Base-by-base conservation (phyloP, 495 filamentous ascomycete species). In the Penicillium manginii region DNA sequence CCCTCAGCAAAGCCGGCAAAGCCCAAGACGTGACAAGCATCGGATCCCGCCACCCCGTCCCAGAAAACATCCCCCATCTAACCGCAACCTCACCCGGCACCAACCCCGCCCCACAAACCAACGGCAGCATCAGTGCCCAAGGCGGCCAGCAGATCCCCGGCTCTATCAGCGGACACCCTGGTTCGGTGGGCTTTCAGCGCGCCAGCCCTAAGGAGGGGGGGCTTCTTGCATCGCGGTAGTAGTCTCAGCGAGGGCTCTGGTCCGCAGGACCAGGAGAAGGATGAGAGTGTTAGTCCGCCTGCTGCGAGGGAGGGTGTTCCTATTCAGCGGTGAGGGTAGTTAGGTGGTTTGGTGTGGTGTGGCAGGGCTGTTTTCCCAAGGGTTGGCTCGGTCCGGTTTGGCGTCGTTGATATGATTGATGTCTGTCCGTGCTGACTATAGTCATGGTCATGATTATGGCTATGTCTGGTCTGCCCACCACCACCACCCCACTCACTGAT, bases 1-100 rank as follows among this genome's bases (percentile, higher is more conserved):
- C 94, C 68, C 89, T 98, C 78, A 93, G 89, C 75, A 98, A 98
- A 82, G 96, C 94, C 46, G 94, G 96, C 73, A 98, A 98, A 77
- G 92, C 92, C 71, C 90, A 92, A 59, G 90, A 94, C 71, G 88
- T 96, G 33, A 94, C 93, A 72, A 89, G 86, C 70, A 91, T 98
- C 70, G 94, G 94, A 63, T 91, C 89, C 61, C 89, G 96, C 73
- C 94, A 98, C 75, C 94, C 94, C 31, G 85, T 92, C 50, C 94
- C 94, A 54, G 93, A 98, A 74, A 81, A 96, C 77, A 98, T 98
- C 78, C 94, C 94, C 23, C 94, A 98, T 74, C 81, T 93, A 57
- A 86, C 89, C 31, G 87, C 90, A 54, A 86, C 89, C 35, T 90
- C 90, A 42, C 87, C 90, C 22, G 73, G 78, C 60, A 80, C 68